Conservation (phyloP, 116 monocot species). For the Trichopus zeylanicus region DNA sequence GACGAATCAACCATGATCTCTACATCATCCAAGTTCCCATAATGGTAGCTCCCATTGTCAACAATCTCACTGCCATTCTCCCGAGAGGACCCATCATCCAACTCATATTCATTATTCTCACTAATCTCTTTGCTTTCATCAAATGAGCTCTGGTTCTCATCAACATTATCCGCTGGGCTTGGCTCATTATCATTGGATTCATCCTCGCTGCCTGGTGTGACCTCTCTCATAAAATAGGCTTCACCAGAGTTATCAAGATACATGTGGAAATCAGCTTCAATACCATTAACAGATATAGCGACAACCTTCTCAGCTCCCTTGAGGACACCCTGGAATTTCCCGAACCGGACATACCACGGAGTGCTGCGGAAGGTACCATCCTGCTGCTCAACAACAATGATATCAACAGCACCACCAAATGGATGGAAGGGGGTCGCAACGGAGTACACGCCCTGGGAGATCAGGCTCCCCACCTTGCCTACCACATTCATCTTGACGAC, state of each 20-base stretch:
- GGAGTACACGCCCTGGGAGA: constrained; percentile 90
- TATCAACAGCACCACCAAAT: constrained; percentile 96
- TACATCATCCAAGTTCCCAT: constrained; percentile 70
- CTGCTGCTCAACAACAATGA: constrained; percentile 84
- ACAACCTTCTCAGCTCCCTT: constrained; percentile 87
- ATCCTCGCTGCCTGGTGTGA: constrained; percentile 27
- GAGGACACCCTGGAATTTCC: constrained; percentile 89
- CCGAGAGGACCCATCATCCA: constrained; percentile 17
- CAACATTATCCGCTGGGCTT: constrained; percentile 6
- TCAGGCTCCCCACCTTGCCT: constrained; percentile 73
- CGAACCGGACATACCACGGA: constrained; percentile 95
- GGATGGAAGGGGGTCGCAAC: too few species aligned
- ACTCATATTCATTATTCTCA: constrained; percentile 14
- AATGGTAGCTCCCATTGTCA: constrained; percentile 42
- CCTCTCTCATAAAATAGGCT: constrained; percentile 87
- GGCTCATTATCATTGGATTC: constrained; percentile 12
- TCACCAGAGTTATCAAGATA: constrained; percentile 83
- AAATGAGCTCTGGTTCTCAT: constrained; percentile 7
- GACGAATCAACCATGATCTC: constrained; percentile 61
- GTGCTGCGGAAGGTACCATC: constrained; percentile 90
- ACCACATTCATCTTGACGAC: constrained; percentile 66
- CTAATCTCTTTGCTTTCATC: constrained; percentile 11
- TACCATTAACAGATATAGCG: constrained; percentile 71
- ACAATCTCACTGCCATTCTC: constrained; percentile 18
- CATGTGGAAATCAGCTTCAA: constrained; percentile 81